Evolutionary conservation across 1,139 yeast species (phyloP).

Genomic region (Arxiozyma bovina): DNA sequence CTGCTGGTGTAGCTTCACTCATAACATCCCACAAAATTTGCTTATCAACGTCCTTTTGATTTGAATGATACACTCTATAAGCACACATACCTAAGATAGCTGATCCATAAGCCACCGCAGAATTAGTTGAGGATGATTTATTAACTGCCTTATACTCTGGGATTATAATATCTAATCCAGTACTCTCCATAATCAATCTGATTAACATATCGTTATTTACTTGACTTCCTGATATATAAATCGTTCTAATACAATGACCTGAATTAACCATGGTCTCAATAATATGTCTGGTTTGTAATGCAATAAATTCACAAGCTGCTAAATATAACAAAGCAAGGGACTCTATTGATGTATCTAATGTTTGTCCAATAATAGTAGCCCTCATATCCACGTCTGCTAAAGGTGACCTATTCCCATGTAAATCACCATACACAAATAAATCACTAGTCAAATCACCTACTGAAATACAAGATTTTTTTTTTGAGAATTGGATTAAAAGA

Average conservation of each 20-base stretch:
- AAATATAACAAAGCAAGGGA: constrained; percentile 78
- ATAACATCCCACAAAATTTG: constrained; percentile 59
- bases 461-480: constrained; percentile 50
- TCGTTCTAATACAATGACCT: constrained; percentile 68
- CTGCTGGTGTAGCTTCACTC: constrained; percentile 77
- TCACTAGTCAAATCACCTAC: constrained; percentile 77
- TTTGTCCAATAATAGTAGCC: constrained; percentile 87
- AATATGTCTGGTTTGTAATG: constrained; percentile 94
- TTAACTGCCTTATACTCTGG: constrained; percentile 51
- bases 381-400: constrained; percentile 90
- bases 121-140: constrained; percentile 46
- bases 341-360: constrained; percentile 80
- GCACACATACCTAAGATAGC: constrained; percentile 95
- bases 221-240: constrained; percentile 94
- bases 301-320: constrained; percentile 94
- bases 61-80: constrained; percentile 8
- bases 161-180: constrained; percentile 84
- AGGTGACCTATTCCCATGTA: constrained; percentile 94
- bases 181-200: constrained; percentile 84
- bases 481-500: constrained; percentile 58
- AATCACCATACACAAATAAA: constrained; percentile 88
- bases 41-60: constrained; percentile 37
- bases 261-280: constrained; percentile 71
- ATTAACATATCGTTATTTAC: constrained; percentile 84
- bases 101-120: constrained; percentile 93